These are phyloP conservation scores for Sporisorium exsertum DNA, from an alignment of 1,284 basidiomycete genomes.

Conservation along the genomic window DNA sequence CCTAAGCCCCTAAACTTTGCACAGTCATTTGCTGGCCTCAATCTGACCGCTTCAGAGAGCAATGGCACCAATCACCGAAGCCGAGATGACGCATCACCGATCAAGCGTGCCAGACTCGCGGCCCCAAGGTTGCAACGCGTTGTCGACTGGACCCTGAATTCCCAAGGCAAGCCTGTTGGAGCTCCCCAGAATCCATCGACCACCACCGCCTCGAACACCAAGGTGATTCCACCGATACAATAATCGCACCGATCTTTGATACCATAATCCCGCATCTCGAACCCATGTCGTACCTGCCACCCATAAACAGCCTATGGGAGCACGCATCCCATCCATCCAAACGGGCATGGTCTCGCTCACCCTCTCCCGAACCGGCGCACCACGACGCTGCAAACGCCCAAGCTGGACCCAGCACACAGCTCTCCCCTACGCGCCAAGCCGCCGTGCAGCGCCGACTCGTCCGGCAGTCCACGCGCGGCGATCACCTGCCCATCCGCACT, in stretches of 20 bases:
- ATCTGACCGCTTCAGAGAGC: background rate
- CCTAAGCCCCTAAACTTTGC: too few relatives aligned
- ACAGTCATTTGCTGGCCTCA: too few relatives aligned
- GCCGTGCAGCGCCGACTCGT: conserved; percentile 35
- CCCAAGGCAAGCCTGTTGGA: background rate
- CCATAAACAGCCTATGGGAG: conserved; percentile 45
- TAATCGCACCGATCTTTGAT: too few relatives aligned
- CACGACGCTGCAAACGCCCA: conserved; percentile 17
- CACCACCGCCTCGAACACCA: background rate
- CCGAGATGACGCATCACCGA: background rate
- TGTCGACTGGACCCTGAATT: conserved; percentile 10
- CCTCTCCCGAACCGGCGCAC: conserved; percentile 38
- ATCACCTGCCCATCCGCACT: conserved; percentile 53
- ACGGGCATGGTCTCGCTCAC: conserved; percentile 41
- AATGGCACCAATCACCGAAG: conserved; percentile 2
- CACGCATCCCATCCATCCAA: conserved; percentile 49
- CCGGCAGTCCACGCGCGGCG: conserved; percentile 49
- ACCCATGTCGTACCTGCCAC: conserved; percentile 39
- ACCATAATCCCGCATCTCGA: too few relatives aligned
- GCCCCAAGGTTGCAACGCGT: background rate
- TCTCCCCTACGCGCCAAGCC: conserved; percentile 28
- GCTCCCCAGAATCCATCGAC: background rate
- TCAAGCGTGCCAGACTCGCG: background rate
- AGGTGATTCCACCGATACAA: background rate
- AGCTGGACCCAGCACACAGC: conserved; percentile 33